Evolutionary conservation across 2,329 filamentous ascomycete genomes (phyloP), one percentile per base, ranked within the genome.

Genomic region (Colletotrichum paranaense): DNA sequence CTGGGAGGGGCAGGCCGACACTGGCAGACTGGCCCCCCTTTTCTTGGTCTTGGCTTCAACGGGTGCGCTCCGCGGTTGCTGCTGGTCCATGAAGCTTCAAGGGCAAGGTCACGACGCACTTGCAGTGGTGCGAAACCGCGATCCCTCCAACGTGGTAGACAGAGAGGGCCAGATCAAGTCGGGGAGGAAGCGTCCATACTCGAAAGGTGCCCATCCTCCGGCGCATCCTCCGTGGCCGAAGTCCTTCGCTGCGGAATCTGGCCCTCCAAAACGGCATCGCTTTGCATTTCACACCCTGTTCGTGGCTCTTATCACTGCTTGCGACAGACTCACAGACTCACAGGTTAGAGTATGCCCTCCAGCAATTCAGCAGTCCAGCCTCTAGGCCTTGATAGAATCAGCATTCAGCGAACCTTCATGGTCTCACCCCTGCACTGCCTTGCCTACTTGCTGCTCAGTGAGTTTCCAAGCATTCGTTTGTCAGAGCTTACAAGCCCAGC

Each of bases 101-200:
- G 62, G 60, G n/a, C 56, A 66, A 52, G 62, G 59, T 67, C 56
- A 57, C 57, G n/a, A 62, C 67, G 60, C 63, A 67, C 63, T 49
- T 68, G 69, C 69, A 68, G 38, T 63, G 69, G 67, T 57, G 46
- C 60, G 56, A 70, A 65, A 73, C 66, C 46, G 32, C 42, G 55
- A 59, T 62, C 38, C 69, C 32, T 72, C 42, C 65, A 52, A 28
- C 49, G 64, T 56, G 57, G 53, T 58, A 52, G 16, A 62, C 16
- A 60, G 60, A 16, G 46, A 19, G 28, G 7, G 7, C 55, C 42
- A 38, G 67, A 55, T 68, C 46, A 68, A 46, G 26, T 52, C 38
- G 35, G 30, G 35, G 30, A 49, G 4, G 30, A 67, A 38, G 56
- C 46, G 46, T 32, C 68, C 69, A 72, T 68, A 68, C 69, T 72